Conservation (phyloP, 164 flowering plant species). For the Aristolochia contorta region DNA sequence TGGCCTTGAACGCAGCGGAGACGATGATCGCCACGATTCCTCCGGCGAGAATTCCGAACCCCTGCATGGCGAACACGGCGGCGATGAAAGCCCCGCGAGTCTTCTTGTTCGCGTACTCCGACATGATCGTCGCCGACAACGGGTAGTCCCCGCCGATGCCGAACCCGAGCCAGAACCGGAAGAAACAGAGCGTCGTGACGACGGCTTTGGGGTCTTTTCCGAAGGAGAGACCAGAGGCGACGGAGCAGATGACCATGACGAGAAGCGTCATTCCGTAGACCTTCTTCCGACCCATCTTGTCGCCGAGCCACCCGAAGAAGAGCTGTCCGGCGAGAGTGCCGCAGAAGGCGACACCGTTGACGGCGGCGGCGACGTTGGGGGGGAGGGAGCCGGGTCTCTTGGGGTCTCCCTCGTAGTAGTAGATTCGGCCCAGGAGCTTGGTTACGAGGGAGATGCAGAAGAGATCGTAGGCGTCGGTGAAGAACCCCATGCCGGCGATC, state of each 20-base stretch:
- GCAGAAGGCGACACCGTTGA: slow-evolving; percentile 31
- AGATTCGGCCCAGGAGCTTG: slow-evolving; percentile 26
- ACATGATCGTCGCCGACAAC: slow-evolving; percentile 13
- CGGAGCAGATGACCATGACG: slow-evolving; percentile 24
- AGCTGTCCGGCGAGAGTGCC: slow-evolving; percentile 36
- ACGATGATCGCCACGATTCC: slow-evolving; percentile 11
- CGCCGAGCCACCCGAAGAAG: slow-evolving; percentile 33
- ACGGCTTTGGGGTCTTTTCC: slow-evolving; percentile 7
- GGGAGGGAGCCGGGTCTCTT: slow-evolving; percentile 29
- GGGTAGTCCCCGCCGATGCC: slow-evolving; percentile 17
- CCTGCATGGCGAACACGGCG: slow-evolving; percentile 15
- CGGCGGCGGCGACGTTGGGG: slow-evolving; percentile 26
- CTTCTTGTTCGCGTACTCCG: slow-evolving; percentile 13
- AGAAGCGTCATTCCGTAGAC: slow-evolving; percentile 31
- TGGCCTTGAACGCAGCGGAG: slow-evolving; percentile 7
- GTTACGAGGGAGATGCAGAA: slow-evolving; percentile 7
- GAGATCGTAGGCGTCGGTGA: slow-evolving; percentile 16
- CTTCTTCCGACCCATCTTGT: slow-evolving; percentile 27
- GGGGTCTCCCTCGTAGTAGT: slow-evolving; percentile 15
- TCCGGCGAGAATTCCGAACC: slow-evolving; percentile 11
- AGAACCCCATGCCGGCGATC: slow-evolving; percentile 21
- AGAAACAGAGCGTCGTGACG: slow-evolving; percentile 10
- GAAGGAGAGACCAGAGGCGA: slow-evolving; percentile 33
- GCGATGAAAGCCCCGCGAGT: slow-evolving; percentile 14
- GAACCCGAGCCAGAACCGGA: slow-evolving; percentile 14